Percentiles rank a stretch among this genome's conserved stretches.
These are phyloP conservation scores for Cicer pinnatifidum DNA, from an alignment of 306 rosid genomes.

Conservation along the genomic window DNA sequence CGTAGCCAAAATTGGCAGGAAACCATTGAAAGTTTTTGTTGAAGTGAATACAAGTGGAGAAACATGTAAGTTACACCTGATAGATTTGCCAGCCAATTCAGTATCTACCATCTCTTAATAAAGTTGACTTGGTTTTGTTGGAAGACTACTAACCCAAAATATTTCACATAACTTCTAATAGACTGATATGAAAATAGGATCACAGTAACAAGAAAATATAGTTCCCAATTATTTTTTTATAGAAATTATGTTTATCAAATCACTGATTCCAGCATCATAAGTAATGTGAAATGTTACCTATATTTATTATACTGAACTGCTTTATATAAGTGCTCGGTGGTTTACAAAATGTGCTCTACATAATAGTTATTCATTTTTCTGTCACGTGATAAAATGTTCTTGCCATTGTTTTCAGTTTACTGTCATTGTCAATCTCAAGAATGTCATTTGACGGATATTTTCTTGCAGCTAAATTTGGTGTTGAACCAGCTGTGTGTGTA, in stretches of 20 bases:
- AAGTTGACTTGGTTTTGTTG: constrained; percentile 34
- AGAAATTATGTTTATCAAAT: constrained; percentile 11
- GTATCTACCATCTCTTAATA: constrained; percentile 6
- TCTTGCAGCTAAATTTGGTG: constrained; percentile 82
- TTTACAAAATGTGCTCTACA: constrained; percentile 14
- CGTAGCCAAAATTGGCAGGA: constrained; percentile 74
- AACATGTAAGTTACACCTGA: constrained; percentile 60
- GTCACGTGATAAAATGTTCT: constrained; percentile 5
- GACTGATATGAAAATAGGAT: constrained; percentile 18
- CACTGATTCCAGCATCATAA: background rate
- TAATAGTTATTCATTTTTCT: constrained; percentile 1
- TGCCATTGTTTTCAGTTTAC: constrained; percentile 35
- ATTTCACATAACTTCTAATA: background rate
- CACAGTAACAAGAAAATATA: constrained; percentile 10
- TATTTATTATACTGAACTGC: constrained; percentile 31
- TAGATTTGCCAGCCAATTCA: constrained; percentile 19
- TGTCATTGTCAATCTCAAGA: constrained; percentile 31
- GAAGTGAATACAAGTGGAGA: constrained; percentile 99
- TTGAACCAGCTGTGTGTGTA: constrained; percentile 75
- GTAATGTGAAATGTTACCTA: background rate
- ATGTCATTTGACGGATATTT: constrained; percentile 23
- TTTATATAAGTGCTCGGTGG: constrained; percentile 32
- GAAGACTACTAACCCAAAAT: constrained; percentile 2
- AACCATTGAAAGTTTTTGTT: constrained; percentile 78
- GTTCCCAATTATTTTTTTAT: constrained; percentile 17